Base-by-base conservation (phyloP, 2,329 filamentous ascomycete species). In the Lachnellula arida region DNA sequence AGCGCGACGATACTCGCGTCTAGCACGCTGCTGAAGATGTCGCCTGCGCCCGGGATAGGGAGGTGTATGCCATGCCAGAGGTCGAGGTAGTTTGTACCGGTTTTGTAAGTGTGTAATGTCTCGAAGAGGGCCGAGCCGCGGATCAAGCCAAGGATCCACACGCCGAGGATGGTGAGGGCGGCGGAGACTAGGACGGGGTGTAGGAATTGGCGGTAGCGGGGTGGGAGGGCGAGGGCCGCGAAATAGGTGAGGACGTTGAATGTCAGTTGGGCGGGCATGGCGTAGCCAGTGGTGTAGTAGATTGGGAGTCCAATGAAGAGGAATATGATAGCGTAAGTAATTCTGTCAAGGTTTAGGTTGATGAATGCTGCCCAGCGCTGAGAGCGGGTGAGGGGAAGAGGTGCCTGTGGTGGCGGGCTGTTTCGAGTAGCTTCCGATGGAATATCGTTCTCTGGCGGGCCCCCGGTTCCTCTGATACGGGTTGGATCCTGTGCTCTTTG, bases 131-230 rank as follows among this genome's bases (percentile, higher is more conserved):
- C 64, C 12, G 75, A 67, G n/a, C 74, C 72, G 3, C 70, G 68
- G 14, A 73, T 72, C 2, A 78, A 71, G 0, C 78, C 80, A 2
- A 85, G 71, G 8, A 78, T 69, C 76, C 79, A 85, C 56, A 84
- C 70, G 1, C 72, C 69, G 1, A 84, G 67, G 8, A 83, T 75
- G 1, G 79, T 80, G 58, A 79, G 62, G 11, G 78, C 72, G 1
- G 82, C 79, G 0, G 80, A 79, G 7, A 82, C 75, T 3, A 85
- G 71, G 1, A 85, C 81, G 0, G 82, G 81, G 65, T 86, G 82
- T 3, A 85, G 71, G 60, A 80, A 77, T 43, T 76, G 75, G 19
- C 73, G 71, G 74, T 78, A 83, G 2, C 61, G 67, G 0, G 73
- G 65, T 0, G 82, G 78, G 9, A 84, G 66, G 0, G 75, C 71